Base-by-base conservation (phyloP, 345 rosid genomes). In the Nephelium lappaceum region DNA sequence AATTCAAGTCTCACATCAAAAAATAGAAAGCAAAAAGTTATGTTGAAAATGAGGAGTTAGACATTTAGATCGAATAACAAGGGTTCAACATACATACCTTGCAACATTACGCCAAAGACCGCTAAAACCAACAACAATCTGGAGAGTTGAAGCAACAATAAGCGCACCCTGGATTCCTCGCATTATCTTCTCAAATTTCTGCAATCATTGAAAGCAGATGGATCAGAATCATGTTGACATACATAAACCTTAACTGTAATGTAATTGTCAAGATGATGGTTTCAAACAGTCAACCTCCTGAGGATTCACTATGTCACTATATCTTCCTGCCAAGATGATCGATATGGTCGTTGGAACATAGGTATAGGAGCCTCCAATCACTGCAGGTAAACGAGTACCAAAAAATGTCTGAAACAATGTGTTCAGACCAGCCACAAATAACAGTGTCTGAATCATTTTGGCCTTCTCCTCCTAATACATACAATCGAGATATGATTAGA, bases 101-200 rank as follows among this genome's bases (percentile, higher is more conserved):
- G 91, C 91, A 81, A 93, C 97, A 84, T 96, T 96, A 36, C 99
- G 89, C 99, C 99, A 96, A 43, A 96, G 94, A 57, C 99, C 99
- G 58, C 99, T 96, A 86, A 96, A 96, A 71, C 99, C 99, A 66
- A 93, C 49, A 6, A 96, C 91, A 57, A 96, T 91, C 79, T 96
- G 99, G 25, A 96, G 91, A 79, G 93, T 87, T n/a, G 99, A 96
- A 76, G 97, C 94, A 79, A 96, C 97, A 64, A 96, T 93, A 64
- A 96, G 93, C 5, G 98, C 88, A 12, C 99, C 99, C 69, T 96
- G 99, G 45, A 86, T 88, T 71, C 95, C 98, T 42, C 93, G 86
- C 98, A 96, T 96, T 80, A 90, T 96, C 89, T 75, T 91, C 87
- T 90, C 87, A 77, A 96, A 96, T 81, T 88, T 93, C 99, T 93